Evolutionary conservation across 192 early-diverging fungal species (phyloP), one percentile per base, ranked within the genome.

Genomic region (Coemansia sp.): DNA sequence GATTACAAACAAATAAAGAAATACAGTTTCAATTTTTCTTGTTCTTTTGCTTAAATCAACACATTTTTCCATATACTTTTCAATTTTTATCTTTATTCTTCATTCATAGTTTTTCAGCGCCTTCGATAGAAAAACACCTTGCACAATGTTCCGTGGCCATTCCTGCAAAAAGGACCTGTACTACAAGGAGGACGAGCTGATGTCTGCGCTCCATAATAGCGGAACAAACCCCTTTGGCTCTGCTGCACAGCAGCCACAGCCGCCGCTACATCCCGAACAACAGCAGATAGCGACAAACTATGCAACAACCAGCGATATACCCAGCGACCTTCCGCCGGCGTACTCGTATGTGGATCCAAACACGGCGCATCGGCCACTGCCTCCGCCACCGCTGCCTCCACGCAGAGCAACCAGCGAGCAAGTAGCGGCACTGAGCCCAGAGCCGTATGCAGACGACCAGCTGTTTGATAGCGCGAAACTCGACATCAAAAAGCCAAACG

Each of bases 271-370:
- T 8, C 49, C 6, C 4, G 21, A 54, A 21, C 51, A 54, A 13
- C 51, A 54, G 21, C 51, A 18, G 51, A 7, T 54, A 9, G 21
- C 19, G 9, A 21, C 26, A 10, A 54, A 54, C 22, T 54, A 54
- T 26, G 7, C 12, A 10, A 10, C 2, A 8, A 21, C 5, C 21
- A 6, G 7, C 12, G 18, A 21, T 16, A 21, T 51, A 39, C 67
- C 57, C 32, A 39, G 11, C 0, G 67, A 69, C 11, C 54, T 69
- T 46, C 76, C 76, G 16, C 76, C 76, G 43, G 67, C 66, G 32
- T 78, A 78, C 55, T 78, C 76, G 15, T 21, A 55, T 16, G 60
- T 58, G 6, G 76, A 78, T 43, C 76, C 76, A 6, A 69, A 68
- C 41, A 51, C 55, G 5, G 39, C 86, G 55, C 55, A 57, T 19